phyloP scores from a whole-genome alignment of 2,329 filamentous ascomycete genomes.

The Plenodomus lindquistii region DNA sequence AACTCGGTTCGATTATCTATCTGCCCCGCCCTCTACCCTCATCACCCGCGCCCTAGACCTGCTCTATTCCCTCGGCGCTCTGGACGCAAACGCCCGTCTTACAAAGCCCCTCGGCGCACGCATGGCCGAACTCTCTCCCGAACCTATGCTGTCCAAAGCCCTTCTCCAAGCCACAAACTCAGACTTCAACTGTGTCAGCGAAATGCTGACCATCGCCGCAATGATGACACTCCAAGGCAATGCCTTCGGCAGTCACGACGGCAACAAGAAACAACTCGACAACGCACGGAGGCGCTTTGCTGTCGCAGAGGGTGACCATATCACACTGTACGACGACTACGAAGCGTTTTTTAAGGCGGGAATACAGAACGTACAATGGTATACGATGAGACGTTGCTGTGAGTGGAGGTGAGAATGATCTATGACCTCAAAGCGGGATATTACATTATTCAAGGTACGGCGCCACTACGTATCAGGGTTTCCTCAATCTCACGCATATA shows the following conservation, averaged over 20 bases:
- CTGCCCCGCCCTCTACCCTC: conserved; percentile 80
- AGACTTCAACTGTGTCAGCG: conserved; percentile 76
- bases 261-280: conserved; percentile 75
- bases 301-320: conserved; percentile 89
- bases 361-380: conserved; percentile 82
- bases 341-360: conserved; percentile 83
- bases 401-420: too few species aligned
- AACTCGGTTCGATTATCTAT: conserved; percentile 85
- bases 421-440: too few species aligned
- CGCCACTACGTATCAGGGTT: too few species aligned
- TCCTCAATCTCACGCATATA: too few species aligned
- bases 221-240: conserved; percentile 88
- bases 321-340: conserved; percentile 93
- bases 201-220: conserved; percentile 88
- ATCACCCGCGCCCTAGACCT: conserved; percentile 86
- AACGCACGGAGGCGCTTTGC: conserved; percentile 79
- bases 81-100: conserved; percentile 88
- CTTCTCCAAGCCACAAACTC: conserved; percentile 68
- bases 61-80: conserved; percentile 80
- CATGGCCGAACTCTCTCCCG: conserved; percentile 91
- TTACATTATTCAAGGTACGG: too few species aligned
- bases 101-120: conserved; percentile 83
- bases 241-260: conserved; percentile 81
- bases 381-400: too few species aligned
- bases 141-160: conserved; percentile 94